A percentile compares a stretch with the other conserved stretches of the same genome.
phyloP scores from a whole-genome alignment of 129 eudicot species.

The Flaveria sonorensis region DNA sequence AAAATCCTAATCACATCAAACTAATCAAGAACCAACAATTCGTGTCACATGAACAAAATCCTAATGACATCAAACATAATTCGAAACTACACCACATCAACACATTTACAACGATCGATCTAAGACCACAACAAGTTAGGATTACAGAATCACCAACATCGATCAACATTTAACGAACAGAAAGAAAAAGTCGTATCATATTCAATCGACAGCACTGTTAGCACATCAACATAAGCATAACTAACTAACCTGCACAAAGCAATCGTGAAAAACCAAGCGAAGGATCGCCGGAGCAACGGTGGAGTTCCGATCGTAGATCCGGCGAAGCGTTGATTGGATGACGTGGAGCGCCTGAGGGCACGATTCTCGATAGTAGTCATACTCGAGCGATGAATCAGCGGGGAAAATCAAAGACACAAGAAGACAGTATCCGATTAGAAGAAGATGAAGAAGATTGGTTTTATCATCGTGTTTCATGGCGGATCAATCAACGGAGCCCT shows the following conservation, averaged over 20 bases:
- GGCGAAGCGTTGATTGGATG: constrained; percentile 43
- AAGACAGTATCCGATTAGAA: constrained; percentile 32
- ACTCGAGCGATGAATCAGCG: constrained; percentile 45
- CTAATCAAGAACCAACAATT: constrained; percentile 3
- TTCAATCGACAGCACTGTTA: neutral
- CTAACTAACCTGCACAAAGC: constrained; percentile 54
- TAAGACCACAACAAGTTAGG: neutral
- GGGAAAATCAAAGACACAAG: constrained; percentile 23
- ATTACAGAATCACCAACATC: constrained; percentile 1
- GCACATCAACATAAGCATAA: neutral
- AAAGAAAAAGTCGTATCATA: neutral
- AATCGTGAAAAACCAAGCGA: constrained; percentile 70
- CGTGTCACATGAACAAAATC: constrained; percentile 11
- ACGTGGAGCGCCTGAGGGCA: constrained; percentile 62
- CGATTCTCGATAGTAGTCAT: constrained; percentile 64
- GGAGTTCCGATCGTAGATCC: constrained; percentile 31
- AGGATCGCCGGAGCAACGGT: constrained; percentile 56
- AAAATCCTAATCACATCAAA: too few species aligned
- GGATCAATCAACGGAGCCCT: constrained; percentile 17
- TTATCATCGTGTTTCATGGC: constrained; percentile 29
- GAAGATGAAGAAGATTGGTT: constrained; percentile 15
- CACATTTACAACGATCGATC: constrained; percentile 20
- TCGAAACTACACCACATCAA: neutral
- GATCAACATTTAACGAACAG: neutral
- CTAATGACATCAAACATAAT: constrained; percentile 1